A percentile compares a stretch with the other conserved stretches of the same genome.
Conservation (phyloP, 179 eudicot genomes). For the Heliamphora pulchella region DNA sequence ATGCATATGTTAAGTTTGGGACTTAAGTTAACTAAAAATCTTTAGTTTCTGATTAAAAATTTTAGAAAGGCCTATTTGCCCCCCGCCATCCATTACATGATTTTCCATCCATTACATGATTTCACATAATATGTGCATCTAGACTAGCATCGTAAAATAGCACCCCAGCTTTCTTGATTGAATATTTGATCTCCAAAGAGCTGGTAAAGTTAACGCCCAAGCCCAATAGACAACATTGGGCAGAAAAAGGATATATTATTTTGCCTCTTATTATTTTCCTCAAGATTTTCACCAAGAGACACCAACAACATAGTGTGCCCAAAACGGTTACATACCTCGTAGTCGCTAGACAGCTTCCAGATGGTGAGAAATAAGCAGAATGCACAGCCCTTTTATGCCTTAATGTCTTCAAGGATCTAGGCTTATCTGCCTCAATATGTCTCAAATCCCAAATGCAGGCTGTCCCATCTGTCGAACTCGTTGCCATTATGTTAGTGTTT, state of each 20-base stretch:
- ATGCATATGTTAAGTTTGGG: too few species aligned
- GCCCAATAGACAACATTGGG: neutral
- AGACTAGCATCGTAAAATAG: too few species aligned
- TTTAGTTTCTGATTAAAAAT: too few species aligned
- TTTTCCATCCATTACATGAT: too few species aligned
- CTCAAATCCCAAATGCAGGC: conserved; percentile 89
- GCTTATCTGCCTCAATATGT: conserved; percentile 31
- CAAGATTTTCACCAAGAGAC: neutral
- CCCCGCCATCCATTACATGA: too few species aligned
- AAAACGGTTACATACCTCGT: neutral
- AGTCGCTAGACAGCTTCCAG: conserved; percentile 71
- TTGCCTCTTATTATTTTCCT: neutral
- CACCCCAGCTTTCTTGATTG: too few species aligned
- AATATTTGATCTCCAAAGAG: neutral
- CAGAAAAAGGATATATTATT: neutral
- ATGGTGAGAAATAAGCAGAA: conserved; percentile 85
- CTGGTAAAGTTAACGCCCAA: neutral
- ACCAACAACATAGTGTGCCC: neutral
- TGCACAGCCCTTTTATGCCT: conserved; percentile 55
- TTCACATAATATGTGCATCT: too few species aligned
- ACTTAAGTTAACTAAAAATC: too few species aligned
- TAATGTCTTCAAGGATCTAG: conserved; percentile 30
- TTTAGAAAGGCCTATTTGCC: too few species aligned
- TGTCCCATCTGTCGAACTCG: conserved; percentile 65
- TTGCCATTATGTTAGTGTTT: conserved; percentile 57